A percentile compares a stretch with the other conserved stretches of the same genome.
Conservation (phyloP, 1,284 basidiomycete species). For the Wolfiporia cocos region DNA sequence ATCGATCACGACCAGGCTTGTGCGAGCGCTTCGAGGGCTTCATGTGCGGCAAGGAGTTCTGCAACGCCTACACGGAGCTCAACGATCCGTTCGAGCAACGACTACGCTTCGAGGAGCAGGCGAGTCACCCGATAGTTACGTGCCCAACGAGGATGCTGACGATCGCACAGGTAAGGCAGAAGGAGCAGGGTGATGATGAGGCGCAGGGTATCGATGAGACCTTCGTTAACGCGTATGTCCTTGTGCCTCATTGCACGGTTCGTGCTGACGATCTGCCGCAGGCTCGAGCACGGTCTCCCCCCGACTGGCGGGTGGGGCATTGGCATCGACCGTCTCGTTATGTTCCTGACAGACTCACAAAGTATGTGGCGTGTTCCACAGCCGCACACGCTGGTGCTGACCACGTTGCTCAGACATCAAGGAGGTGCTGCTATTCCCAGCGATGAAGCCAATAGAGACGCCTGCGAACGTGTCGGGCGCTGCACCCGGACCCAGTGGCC, state of each 20-base stretch:
- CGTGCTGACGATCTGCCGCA: slow-evolving; percentile 23
- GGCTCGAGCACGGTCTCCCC: slow-evolving; percentile 94
- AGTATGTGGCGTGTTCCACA: slow-evolving; percentile 46
- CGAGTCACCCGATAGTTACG: slow-evolving; percentile 15
- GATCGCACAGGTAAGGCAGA: slow-evolving; percentile 69
- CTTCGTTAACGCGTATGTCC: slow-evolving; percentile 73
- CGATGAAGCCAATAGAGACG: slow-evolving; percentile 78
- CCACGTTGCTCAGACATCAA: slow-evolving; percentile 64
- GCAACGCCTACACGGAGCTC: slow-evolving; percentile 97
- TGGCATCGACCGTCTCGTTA: slow-evolving; percentile 90
- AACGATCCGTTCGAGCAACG: slow-evolving; percentile 98
- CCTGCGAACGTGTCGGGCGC: slow-evolving; percentile 22
- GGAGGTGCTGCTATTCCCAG: slow-evolving; percentile 86
- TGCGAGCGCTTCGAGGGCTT: slow-evolving; percentile 99
- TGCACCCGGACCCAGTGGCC: slow-evolving; percentile 25
- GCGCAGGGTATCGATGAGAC: slow-evolving; percentile 96
- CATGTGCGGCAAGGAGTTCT: slow-evolving; percentile 97
- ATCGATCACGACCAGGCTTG: slow-evolving; percentile 87
- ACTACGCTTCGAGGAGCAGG: slow-evolving; percentile 94
- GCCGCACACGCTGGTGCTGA: slow-evolving; percentile 20
- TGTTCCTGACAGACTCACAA: slow-evolving; percentile 92
- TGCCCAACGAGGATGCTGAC: no score
- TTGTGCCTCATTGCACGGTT: neutral
- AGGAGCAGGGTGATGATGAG: slow-evolving; percentile 96
- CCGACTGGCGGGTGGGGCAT: slow-evolving; percentile 97